These are phyloP conservation scores for Hirsutella rhossiliensis DNA, from an alignment of 2,329 filamentous ascomycete genomes.

Conservation along the genomic window DNA sequence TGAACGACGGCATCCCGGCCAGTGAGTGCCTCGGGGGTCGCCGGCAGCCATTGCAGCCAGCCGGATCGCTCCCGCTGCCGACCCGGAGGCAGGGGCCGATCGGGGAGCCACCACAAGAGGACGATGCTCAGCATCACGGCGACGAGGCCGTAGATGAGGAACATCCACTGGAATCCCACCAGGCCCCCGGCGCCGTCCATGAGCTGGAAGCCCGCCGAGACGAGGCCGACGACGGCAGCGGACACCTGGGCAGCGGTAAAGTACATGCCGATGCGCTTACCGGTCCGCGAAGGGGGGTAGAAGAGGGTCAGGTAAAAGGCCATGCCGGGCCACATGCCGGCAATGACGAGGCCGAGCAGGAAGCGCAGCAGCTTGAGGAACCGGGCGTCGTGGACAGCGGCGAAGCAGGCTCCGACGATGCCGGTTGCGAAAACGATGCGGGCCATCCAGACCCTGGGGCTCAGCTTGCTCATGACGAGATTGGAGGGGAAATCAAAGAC, in stretches of 20 bases:
- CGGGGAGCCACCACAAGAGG: conserved; percentile 84
- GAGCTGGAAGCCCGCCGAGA: conserved; percentile 82
- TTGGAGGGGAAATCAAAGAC: conserved; percentile 84
- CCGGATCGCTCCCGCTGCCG: conserved; percentile 37
- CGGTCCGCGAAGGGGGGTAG: conserved; percentile 77
- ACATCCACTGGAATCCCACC: conserved; percentile 87
- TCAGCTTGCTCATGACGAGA: conserved; percentile 74
- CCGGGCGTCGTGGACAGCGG: conserved; percentile 71
- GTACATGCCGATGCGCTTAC: conserved; percentile 80
- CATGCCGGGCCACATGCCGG: conserved; percentile 94
- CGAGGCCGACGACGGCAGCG: conserved; percentile 76
- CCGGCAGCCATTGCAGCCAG: conserved; percentile 54
- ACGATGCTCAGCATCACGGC: conserved; percentile 58
- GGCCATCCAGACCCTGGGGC: conserved; percentile 83
- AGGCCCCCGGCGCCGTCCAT: conserved; percentile 72
- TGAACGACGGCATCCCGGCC: conserved; percentile 72
- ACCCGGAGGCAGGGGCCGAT: conserved; percentile 67
- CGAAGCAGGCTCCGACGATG: conserved; percentile 71
- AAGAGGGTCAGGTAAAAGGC: conserved; percentile 85
- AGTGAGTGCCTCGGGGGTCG: conserved; percentile 55
- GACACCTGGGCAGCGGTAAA: conserved; percentile 84
- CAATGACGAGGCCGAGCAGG: conserved; percentile 75
- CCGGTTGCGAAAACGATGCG: conserved; percentile 82
- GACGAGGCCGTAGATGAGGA: conserved; percentile 71
- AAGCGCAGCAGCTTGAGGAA: conserved; percentile 82